Percentiles rank a stretch among this genome's conserved stretches.
Evolutionary conservation across 2,329 filamentous ascomycete species (phyloP).

Genomic region (Pseudogymnoascus sp.): DNA sequence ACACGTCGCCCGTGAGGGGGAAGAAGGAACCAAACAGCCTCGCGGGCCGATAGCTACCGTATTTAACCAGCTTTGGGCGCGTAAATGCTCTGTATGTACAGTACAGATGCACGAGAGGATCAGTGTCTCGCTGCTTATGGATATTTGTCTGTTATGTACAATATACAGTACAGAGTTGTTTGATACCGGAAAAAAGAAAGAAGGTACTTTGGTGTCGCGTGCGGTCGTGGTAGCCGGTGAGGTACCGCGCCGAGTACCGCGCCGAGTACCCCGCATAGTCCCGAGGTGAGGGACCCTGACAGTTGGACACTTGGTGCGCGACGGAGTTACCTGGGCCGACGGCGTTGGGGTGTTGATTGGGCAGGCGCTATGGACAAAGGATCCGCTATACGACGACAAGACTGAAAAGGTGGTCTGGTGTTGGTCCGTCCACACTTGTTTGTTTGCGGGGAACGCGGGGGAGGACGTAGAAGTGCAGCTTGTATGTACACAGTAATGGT

Average conservation of each 20-base stretch:
- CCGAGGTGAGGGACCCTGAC: conserved; percentile 4
- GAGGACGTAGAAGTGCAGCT: too few species aligned
- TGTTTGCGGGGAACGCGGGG: neutral
- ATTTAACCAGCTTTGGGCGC: neutral
- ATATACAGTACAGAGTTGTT: neutral
- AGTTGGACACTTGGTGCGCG: neutral
- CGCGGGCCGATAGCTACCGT: conserved; percentile 3
- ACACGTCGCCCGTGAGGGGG: neutral
- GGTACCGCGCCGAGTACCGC: conserved; percentile 4
- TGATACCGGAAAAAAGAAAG: neutral
- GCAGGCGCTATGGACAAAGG: neutral
- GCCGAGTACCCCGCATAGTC: conserved; percentile 4
- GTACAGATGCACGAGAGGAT: neutral
- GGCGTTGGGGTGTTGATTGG: neutral
- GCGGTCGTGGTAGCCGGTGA: neutral
- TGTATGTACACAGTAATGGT: too few species aligned
- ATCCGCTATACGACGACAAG: neutral
- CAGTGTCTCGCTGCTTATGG: neutral
- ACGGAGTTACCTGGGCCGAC: neutral
- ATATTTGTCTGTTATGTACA: neutral
- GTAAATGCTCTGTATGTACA: neutral
- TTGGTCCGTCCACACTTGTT: neutral
- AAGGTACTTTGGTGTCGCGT: conserved; percentile 1
- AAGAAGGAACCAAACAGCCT: neutral
- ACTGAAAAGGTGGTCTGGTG: neutral